These are phyloP conservation scores for Monilinia polystroma DNA, from an alignment of 2,329 filamentous ascomycete species.

Conservation along the genomic window DNA sequence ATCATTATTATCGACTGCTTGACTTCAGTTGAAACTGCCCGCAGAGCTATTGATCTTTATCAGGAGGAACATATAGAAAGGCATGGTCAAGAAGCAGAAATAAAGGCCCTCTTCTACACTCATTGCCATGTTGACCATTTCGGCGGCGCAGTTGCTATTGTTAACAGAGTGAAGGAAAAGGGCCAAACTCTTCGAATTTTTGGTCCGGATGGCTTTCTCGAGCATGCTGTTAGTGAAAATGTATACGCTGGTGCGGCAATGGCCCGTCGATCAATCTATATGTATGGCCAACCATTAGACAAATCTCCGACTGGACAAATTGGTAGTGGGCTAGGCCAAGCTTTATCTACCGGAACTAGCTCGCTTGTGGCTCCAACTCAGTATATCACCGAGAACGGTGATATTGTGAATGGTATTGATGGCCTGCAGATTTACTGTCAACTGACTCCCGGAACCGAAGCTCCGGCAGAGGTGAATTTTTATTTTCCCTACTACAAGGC, in stretches of 20 bases:
- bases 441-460: conserved; percentile 45
- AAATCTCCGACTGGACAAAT: conserved; percentile 41
- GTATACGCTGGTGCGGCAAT: conserved; percentile 44
- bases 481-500: conserved; percentile 43
- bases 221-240: conserved; percentile 44
- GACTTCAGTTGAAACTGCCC: conserved; percentile 42
- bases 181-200: conserved; percentile 14
- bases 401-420: conserved; percentile 38
- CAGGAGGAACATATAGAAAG: conserved; percentile 21
- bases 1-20: conserved; percentile 45
- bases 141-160: conserved; percentile 38
- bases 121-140: conserved; percentile 46
- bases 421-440: conserved; percentile 45
- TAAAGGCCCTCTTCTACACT: conserved; percentile 45
- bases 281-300: conserved; percentile 43
- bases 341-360: conserved; percentile 37
- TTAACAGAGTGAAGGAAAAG: conserved; percentile 26
- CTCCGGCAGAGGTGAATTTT: conserved; percentile 46
- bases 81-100: conserved; percentile 32
- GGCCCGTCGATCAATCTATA: conserved; percentile 42
- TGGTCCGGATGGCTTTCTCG: conserved; percentile 44
- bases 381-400: conserved; percentile 40
- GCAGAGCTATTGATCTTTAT: conserved; percentile 42
- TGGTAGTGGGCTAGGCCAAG: conserved; percentile 43
- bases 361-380: conserved; percentile 42